These are phyloP conservation scores for Fusarium chaquense DNA, from an alignment of 2,329 filamentous ascomycete species.

Conservation along the genomic window DNA sequence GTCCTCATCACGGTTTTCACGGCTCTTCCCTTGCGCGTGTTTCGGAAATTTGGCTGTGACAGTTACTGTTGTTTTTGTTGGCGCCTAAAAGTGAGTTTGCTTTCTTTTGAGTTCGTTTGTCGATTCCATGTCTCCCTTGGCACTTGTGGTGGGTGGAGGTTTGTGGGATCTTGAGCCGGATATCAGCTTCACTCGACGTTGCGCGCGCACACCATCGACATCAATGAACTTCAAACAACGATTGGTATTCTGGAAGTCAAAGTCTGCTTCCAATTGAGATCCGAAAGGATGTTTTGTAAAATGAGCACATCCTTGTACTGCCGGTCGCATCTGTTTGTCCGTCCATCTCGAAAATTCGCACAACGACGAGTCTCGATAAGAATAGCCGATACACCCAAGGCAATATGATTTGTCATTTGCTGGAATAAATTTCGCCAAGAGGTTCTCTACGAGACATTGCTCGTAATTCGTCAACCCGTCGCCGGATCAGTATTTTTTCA, in stretches of 20 bases:
- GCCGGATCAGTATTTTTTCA: neutral
- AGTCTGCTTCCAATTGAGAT: conserved; percentile 1
- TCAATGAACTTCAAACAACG: conserved; percentile 7
- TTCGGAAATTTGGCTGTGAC: conserved; percentile 59
- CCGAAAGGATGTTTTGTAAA: neutral
- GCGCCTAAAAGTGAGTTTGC: conserved; percentile 66
- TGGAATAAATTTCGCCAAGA: neutral
- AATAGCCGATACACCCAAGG: neutral
- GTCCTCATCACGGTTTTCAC: conserved; percentile 56
- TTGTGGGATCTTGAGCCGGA: conserved; percentile 29
- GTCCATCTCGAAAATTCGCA: conserved; percentile 15
- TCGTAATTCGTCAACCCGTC: neutral
- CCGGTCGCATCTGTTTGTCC: conserved; percentile 1
- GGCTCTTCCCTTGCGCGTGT: conserved; percentile 62
- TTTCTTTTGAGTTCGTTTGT: conserved; percentile 33
- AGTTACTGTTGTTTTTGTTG: conserved; percentile 62
- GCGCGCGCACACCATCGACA: conserved; percentile 23
- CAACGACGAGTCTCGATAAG: conserved; percentile 19
- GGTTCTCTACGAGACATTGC: neutral
- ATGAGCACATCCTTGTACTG: neutral
- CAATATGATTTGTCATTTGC: neutral
- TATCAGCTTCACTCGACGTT: conserved; percentile 28
- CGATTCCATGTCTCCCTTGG: conserved; percentile 41
- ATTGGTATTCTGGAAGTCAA: neutral
- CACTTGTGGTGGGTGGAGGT: conserved; percentile 33